Base-by-base conservation (phyloP, 805 yeast species). In the Starmerella geochares region DNA sequence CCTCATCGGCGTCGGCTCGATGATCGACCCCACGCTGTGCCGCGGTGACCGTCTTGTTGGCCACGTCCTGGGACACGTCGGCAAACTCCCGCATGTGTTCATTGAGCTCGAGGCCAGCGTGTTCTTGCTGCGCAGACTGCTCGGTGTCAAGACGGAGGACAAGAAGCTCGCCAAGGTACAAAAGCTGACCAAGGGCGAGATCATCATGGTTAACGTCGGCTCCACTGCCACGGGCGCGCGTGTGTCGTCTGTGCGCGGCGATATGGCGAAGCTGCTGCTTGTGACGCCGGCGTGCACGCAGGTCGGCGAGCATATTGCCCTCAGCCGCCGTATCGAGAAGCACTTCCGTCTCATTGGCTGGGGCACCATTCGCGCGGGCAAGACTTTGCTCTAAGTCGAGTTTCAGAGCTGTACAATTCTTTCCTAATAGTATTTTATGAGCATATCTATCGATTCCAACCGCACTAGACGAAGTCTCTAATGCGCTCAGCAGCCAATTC, bases 311-410 rank as follows among this genome's bases (percentile, higher is more conserved):
- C 90, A 92, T 82, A 90, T 92, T 69, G 99, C 99, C 35, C 75
- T 92, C 65, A 87, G 96, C 40, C 85, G 99, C 78, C 88, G 98
- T 79, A 92, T 92, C 62, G 99, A 92, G 68, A 90, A 90, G 79
- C 99, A 92, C 71, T 92, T 96, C 95, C 92, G 99, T 78, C 77
- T 92, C 68, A 92, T 92, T 72, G 99, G 99, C 63, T 92, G 99
- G 99, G 99, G 98, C 61, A 87, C 95, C 46, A 90, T 88, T 67
- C 84, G 84, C 72, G 86, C 85, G 71, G 58, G 58, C 11, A 40
- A 40, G 44, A 43, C 33, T 23, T 17, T 35, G 20, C 40, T 35
- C 31, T 35, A 28, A 27, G 20, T n/a, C 11, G 37, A 20, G 38
- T 3, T n/a, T 20, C 17, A 33, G 29, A 24, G 28, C 14, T n/a